Evolutionary conservation across 306 rosid species (phyloP).

Genomic region (Cajanus cajan): DNA sequence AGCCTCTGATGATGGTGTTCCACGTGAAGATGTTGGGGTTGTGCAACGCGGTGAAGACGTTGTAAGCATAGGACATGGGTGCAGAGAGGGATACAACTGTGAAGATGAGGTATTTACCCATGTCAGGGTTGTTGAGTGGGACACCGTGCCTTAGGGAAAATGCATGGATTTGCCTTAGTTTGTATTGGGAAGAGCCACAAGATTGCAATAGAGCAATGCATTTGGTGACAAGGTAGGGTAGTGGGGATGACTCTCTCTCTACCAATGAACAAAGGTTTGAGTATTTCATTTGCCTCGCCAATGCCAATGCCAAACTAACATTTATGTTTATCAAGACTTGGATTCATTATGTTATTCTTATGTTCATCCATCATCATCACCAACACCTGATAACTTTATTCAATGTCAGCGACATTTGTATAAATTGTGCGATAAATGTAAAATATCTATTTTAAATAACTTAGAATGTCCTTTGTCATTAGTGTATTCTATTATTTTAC

Average conservation of each 20-base stretch:
- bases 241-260: not conserved
- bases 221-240: slow-evolving; percentile 34
- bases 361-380: no score
- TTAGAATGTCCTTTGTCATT: no score
- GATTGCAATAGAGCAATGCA: slow-evolving; percentile 51
- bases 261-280: slow-evolving; percentile 18
- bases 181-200: slow-evolving; percentile 47
- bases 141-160: slow-evolving; percentile 50
- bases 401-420: no score
- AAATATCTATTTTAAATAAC: no score
- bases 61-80: slow-evolving; percentile 52
- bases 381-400: no score
- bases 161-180: slow-evolving; percentile 56
- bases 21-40: slow-evolving; percentile 50
- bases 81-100: slow-evolving; percentile 49
- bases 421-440: no score
- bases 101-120: slow-evolving; percentile 54
- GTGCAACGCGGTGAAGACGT: slow-evolving; percentile 28
- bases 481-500: no score
- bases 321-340: no score
- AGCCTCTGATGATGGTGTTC: slow-evolving; percentile 61
- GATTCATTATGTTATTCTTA: no score
- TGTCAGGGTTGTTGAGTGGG: slow-evolving; percentile 42
- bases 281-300: slow-evolving; percentile 19
- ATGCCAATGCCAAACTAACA: no score